These are phyloP conservation scores for Globisporangium spinosum DNA, from an alignment of 352 stramenopile species.

Conservation along the genomic window DNA sequence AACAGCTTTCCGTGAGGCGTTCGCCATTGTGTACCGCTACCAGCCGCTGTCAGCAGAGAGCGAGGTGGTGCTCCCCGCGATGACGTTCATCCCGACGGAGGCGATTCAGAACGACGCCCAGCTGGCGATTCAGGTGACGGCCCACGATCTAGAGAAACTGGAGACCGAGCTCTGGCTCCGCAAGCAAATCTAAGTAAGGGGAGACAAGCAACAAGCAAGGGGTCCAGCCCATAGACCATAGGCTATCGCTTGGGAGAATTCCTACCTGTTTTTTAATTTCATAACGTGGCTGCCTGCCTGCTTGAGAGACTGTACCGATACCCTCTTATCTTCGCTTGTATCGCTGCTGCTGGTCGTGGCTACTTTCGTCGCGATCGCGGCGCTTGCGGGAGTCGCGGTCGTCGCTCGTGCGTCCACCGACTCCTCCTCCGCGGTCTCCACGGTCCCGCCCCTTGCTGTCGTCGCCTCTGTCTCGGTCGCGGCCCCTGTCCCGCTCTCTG, in stretches of 20 bases:
- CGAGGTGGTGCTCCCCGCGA: constrained; percentile 30
- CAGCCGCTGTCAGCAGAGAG: constrained; percentile 3
- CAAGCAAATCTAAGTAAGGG: constrained; percentile 51
- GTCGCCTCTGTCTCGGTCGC: constrained; percentile 26
- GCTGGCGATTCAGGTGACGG: constrained; percentile 59
- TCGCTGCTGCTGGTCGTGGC: constrained; percentile 14
- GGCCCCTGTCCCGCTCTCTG: constrained; percentile 24
- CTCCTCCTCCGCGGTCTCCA: constrained; percentile 22
- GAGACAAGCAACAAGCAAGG: neutral
- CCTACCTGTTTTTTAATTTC: neutral
- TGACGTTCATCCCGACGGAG: constrained; percentile 76
- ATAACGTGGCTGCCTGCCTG: constrained; percentile 3
- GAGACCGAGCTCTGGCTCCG: constrained; percentile 84
- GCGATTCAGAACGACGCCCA: constrained; percentile 46
- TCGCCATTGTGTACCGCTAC: constrained; percentile 7
- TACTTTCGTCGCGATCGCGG: constrained; percentile 49
- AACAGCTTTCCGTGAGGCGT: constrained; percentile 9
- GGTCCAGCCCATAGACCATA: neutral
- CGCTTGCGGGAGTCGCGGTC: constrained; percentile 70
- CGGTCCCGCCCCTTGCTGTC: constrained; percentile 32
- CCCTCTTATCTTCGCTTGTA: constrained; percentile 54
- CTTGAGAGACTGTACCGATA: neutral
- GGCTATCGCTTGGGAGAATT: neutral
- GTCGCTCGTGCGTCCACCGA: constrained; percentile 23
- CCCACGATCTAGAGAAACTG: constrained; percentile 75